Evolutionary conservation across 768 basidiomycete genomes (phyloP).

Genomic region (Tulasnella sp.): DNA sequence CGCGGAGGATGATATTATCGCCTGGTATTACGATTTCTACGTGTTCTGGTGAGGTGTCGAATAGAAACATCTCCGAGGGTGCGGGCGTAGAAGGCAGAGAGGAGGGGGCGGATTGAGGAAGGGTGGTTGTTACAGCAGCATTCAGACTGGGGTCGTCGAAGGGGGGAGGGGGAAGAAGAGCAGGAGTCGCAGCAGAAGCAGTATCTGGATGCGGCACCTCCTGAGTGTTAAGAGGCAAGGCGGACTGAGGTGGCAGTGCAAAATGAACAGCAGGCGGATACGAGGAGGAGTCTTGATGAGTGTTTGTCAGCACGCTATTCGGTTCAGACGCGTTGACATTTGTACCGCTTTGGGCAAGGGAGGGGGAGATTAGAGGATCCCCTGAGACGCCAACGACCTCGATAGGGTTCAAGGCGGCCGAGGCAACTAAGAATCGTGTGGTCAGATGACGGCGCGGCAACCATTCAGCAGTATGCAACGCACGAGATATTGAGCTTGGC

Average conservation of each 20-base stretch:
- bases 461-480: neutral
- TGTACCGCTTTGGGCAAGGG: neutral
- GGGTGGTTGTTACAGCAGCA: neutral
- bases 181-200: neutral
- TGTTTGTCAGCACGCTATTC: neutral
- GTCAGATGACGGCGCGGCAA: neutral
- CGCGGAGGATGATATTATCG: conserved; percentile 62
- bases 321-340: neutral
- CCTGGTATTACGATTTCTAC: conserved; percentile 71
- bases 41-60: conserved; percentile 24
- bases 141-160: neutral
- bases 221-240: neutral
- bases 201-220: neutral
- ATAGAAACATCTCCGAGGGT: conserved; percentile 4
- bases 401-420: neutral
- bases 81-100: conserved; percentile 9
- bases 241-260: conserved; percentile 2
- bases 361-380: neutral
- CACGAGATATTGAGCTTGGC: neutral
- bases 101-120: neutral
- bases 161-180: neutral
- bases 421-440: neutral
- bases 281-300: neutral
- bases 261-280: neutral
- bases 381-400: neutral